These are phyloP conservation scores for Kwoniella sp. DNA, from an alignment of 768 basidiomycete species.

Conservation along the genomic window DNA sequence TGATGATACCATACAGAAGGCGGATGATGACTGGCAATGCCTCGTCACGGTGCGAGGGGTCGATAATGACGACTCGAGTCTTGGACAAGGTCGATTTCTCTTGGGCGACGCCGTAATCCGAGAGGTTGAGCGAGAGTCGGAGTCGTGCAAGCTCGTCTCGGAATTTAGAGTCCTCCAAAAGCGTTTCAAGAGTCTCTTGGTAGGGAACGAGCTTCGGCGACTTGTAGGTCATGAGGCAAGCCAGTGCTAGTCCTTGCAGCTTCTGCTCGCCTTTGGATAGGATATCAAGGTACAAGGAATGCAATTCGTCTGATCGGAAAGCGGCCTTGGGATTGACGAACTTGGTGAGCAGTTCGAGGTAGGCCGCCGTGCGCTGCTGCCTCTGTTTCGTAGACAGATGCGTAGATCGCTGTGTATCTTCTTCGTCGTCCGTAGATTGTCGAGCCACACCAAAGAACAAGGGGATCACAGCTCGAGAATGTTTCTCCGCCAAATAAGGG, in stretches of 20 bases:
- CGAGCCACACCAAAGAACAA: constrained; percentile 61
- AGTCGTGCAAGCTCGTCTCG: constrained; percentile 78
- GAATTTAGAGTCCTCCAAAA: constrained; percentile 83
- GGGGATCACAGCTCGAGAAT: constrained; percentile 81
- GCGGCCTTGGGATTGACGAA: constrained; percentile 90
- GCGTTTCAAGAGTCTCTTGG: constrained; percentile 62
- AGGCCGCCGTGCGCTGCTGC: constrained; percentile 57
- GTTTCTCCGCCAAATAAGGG: constrained; percentile 71
- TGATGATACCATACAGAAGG: constrained; percentile 80
- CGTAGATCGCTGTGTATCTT: constrained; percentile 12
- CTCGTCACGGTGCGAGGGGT: constrained; percentile 59
- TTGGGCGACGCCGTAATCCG: constrained; percentile 36
- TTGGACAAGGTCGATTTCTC: constrained; percentile 11
- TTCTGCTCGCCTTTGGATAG: constrained; percentile 78
- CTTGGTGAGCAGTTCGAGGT: constrained; percentile 82
- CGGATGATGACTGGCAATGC: constrained; percentile 68
- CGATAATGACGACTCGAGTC: constrained; percentile 51
- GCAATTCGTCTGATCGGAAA: constrained; percentile 63
- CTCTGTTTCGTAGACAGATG: constrained; percentile 41
- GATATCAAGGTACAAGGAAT: constrained; percentile 63
- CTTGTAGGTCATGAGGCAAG: constrained; percentile 79
- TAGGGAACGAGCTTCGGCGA: constrained; percentile 57
- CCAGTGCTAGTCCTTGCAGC: constrained; percentile 69
- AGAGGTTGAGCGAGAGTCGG: constrained; percentile 56
- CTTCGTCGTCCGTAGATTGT: constrained; percentile 24